Conservation (phyloP, 371 early-diverging fungal species). For the Haplosporangium sp. region DNA sequence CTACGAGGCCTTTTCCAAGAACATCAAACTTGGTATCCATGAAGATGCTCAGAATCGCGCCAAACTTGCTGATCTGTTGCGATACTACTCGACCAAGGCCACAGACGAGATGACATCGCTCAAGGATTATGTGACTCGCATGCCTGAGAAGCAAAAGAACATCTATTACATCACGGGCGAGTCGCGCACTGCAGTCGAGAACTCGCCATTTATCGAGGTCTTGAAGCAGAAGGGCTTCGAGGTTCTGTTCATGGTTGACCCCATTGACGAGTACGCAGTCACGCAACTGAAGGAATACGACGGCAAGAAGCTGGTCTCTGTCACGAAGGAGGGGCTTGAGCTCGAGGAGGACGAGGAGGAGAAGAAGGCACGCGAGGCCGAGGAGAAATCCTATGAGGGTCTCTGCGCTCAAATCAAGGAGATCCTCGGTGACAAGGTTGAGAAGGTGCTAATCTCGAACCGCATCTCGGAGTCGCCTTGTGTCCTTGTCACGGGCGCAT, state of each 20-base stretch:
- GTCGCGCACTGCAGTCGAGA: conserved; percentile 93
- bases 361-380: conserved; percentile 91
- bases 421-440: conserved; percentile 96
- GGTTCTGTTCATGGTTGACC: conserved; percentile 97
- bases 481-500: conserved; percentile 97
- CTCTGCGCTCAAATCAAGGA: conserved; percentile 91
- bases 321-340: conserved; percentile 99
- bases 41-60: conserved; percentile 88
- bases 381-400: conserved; percentile 82
- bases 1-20: conserved; percentile 93
- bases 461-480: conserved; percentile 96
- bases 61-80: conserved; percentile 90
- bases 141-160: conserved; percentile 82
- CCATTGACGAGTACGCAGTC: conserved; percentile 96
- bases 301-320: conserved; percentile 97
- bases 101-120: conserved; percentile 89
- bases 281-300: conserved; percentile 99
- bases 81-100: conserved; percentile 93
- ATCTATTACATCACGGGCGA: conserved; percentile 99
- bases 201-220: conserved; percentile 98
- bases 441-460: conserved; percentile 97
- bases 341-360: conserved; percentile 97
- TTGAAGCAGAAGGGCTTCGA: conserved; percentile 97
- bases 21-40: conserved; percentile 93
- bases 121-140: conserved; percentile 93